Evolutionary conservation across 768 basidiomycete species (phyloP).

Genomic region (Boletus edulis): DNA sequence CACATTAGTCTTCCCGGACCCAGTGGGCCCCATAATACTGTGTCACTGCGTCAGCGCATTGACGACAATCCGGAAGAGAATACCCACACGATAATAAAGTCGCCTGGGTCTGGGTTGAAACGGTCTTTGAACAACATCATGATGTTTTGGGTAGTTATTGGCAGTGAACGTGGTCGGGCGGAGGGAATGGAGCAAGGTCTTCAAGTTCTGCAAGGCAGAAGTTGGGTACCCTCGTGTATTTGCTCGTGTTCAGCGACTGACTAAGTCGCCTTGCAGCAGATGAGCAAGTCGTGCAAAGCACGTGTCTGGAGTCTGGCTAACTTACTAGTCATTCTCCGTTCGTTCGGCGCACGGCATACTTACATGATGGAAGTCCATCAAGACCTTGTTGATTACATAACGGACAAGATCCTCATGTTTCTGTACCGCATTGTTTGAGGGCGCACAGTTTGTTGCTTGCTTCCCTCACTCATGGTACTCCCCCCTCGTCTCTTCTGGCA

Average conservation of each 20-base stretch:
- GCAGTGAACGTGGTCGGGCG: background rate
- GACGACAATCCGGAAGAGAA: background rate
- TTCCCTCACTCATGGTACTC: background rate
- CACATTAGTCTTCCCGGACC: no score
- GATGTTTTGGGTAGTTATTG: background rate
- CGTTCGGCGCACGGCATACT: background rate
- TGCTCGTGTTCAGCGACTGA: background rate
- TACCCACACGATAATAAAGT: constrained; percentile 16
- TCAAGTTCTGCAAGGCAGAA: no score
- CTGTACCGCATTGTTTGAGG: no score
- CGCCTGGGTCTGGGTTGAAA: constrained; percentile 8
- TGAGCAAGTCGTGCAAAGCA: background rate
- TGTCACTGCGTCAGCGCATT: background rate
- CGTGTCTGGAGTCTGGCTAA: no score
- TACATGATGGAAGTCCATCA: no score
- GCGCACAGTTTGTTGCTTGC: background rate
- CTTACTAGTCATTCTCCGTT: no score
- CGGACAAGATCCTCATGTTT: no score
- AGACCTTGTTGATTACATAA: no score
- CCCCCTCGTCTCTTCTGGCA: background rate
- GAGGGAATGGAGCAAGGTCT: no score
- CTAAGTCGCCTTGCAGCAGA: no score
- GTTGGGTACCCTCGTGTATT: background rate
- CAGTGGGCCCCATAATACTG: no score
- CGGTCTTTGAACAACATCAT: background rate